These are phyloP conservation scores for Saccharomyces eubayanus DNA, from an alignment of 805 yeast genomes.

Conservation along the genomic window DNA sequence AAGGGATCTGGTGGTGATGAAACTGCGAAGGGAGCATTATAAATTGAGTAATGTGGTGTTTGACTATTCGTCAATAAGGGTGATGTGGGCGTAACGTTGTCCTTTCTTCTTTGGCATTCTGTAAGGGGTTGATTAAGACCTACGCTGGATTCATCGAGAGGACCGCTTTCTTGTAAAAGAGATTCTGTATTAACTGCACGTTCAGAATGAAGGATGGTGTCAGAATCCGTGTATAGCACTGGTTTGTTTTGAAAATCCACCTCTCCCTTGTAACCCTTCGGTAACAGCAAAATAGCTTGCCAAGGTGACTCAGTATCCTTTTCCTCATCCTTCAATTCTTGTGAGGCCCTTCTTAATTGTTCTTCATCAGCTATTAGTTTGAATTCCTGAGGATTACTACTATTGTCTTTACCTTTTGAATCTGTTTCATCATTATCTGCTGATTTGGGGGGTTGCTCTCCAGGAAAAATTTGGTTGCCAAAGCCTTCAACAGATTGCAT, in stretches of 20 bases:
- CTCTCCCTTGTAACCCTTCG: slow-evolving; percentile 19
- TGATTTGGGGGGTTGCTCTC: background rate
- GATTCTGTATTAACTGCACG: background rate
- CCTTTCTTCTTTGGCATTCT: background rate
- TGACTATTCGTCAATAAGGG: background rate
- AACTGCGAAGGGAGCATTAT: background rate
- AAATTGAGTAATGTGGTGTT: background rate
- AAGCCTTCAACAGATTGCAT: slow-evolving; percentile 3
- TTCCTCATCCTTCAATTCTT: slow-evolving; percentile 9
- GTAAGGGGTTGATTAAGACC: background rate
- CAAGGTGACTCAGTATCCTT: slow-evolving; percentile 17
- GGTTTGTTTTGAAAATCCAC: slow-evolving; percentile 7
- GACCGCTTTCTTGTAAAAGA: background rate
- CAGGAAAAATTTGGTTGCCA: background rate
- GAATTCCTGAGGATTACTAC: slow-evolving; percentile 6
- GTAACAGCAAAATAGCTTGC: slow-evolving; percentile 25
- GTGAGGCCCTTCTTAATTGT: slow-evolving; percentile 17
- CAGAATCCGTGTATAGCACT: background rate
- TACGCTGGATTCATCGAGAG: background rate
- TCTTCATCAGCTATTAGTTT: slow-evolving; percentile 19
- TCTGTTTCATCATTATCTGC: background rate
- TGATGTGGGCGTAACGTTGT: background rate
- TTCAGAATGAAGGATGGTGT: background rate
- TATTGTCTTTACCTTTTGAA: background rate
- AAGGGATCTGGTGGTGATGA: background rate